Base-by-base conservation (phyloP, 129 eudicot species). In the Artemisia annua region DNA sequence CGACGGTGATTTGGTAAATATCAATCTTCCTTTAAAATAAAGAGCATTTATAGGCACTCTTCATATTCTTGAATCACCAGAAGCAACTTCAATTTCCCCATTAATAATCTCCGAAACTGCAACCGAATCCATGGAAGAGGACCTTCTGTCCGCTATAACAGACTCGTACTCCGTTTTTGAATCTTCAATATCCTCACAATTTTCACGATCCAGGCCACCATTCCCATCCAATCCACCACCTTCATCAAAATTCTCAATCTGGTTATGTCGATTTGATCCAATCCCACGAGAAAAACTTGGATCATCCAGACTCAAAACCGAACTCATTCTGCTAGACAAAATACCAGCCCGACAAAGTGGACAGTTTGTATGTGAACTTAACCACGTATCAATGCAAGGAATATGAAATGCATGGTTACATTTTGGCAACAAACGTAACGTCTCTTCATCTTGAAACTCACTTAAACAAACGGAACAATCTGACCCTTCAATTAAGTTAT, bases 341-440 rank as follows among this genome's bases (percentile, higher is more conserved):
- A 88, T 77, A 3, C 80, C 85, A 6, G 88, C 87, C 17, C 95
- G 95, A 71, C 95, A 88, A 14, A 88, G 66, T 0, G 95, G 95
- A 57, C 95, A 85, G 48, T 81, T 88, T 15, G 85, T 83, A 62
- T 88, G 95, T 3, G 91, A 88, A 66, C 88, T 77, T 43, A 88
- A 70, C 95, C 95, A 88, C 61, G 85, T 85, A 76, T 88, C 91
- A 63, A 88, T 85, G 78, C 91, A 88, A 5, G 81, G 80, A 10
- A 85, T 76, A 57, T 88, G 95, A 71, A 88, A 88, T 0, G 95
- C 95, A 57, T 88, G 95, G 73, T 79, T 88, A 74, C 95, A 88
- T 54, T 85, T 88, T 3, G 95, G 95, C 61, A 88, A 73, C 69
- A 88, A 74, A 56, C 88, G 48, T 28, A 88, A 73, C 12, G 69